A percentile compares a stretch with the other conserved stretches of the same genome.
Conservation (phyloP, 2,329 filamentous ascomycete genomes). For the Dichotomopilus funicola region DNA sequence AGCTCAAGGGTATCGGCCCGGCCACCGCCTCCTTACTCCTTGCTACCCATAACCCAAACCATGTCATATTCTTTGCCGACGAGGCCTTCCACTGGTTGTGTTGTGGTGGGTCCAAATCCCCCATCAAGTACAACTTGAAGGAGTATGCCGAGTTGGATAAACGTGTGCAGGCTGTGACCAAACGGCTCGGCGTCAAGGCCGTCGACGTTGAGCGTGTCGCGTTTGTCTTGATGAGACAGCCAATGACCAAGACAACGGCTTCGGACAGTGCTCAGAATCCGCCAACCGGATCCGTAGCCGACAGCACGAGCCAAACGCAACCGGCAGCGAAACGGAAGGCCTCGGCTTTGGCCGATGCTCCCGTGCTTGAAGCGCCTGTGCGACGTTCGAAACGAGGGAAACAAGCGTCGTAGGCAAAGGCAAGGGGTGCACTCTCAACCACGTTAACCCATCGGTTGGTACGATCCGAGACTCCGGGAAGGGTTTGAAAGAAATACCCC, state of each 20-base stretch:
- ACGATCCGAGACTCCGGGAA: slow-evolving; percentile 16
- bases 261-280: slow-evolving; percentile 2
- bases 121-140: slow-evolving; percentile 62
- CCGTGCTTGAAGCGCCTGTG: slow-evolving; percentile 13
- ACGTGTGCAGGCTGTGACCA: slow-evolving; percentile 36
- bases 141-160: slow-evolving; percentile 58
- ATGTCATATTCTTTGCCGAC: slow-evolving; percentile 71
- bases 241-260: neutral
- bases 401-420: slow-evolving; percentile 14
- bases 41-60: slow-evolving; percentile 52
- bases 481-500: slow-evolving; percentile 12
- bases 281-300: slow-evolving; percentile 10
- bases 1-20: slow-evolving; percentile 68
- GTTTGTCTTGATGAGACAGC: slow-evolving; percentile 55
- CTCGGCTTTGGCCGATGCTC: slow-evolving; percentile 9
- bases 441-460: slow-evolving; percentile 6
- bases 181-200: slow-evolving; percentile 48
- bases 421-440: slow-evolving; percentile 4
- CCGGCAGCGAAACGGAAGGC: slow-evolving; percentile 18
- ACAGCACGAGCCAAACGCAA: slow-evolving; percentile 7
- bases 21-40: slow-evolving; percentile 72
- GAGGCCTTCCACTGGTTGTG: slow-evolving; percentile 70
- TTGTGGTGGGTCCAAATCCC: slow-evolving; percentile 41
- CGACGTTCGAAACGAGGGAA: slow-evolving; percentile 23
- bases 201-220: slow-evolving; percentile 64